These are phyloP conservation scores for Verticillium longisporum DNA, from an alignment of 2,329 filamentous ascomycete species.

Conservation along the genomic window DNA sequence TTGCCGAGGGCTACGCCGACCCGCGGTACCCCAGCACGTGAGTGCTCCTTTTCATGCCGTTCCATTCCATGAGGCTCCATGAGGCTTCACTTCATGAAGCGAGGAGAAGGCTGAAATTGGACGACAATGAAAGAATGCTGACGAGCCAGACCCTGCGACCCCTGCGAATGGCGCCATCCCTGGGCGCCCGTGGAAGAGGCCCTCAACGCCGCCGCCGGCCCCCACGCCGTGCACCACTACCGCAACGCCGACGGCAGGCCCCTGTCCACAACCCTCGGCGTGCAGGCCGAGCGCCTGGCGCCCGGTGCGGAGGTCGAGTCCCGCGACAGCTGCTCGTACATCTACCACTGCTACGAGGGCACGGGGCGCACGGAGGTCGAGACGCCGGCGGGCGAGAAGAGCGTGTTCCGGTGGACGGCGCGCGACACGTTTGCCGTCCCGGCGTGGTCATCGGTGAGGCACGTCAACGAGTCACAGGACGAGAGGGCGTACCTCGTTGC, in stretches of 20 bases:
- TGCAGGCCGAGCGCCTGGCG: conserved; percentile 39
- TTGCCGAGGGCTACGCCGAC: conserved; percentile 42
- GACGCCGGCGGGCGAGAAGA: conserved; percentile 18
- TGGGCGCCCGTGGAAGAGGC: conserved; percentile 33
- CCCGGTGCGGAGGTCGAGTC: conserved; percentile 24
- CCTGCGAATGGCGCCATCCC: conserved; percentile 31
- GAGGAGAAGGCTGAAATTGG: too few species aligned
- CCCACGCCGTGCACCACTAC: conserved; percentile 28
- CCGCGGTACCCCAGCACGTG: conserved; percentile 40
- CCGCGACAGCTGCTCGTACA: conserved; percentile 40
- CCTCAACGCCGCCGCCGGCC: conserved; percentile 24
- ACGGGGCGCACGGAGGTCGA: conserved; percentile 33
- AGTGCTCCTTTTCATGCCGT: conserved; percentile 6
- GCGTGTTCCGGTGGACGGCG: conserved; percentile 33
- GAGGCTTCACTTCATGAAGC: too few species aligned
- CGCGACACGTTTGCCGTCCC: conserved; percentile 49
- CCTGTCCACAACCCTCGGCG: conserved; percentile 37
- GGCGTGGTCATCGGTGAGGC: conserved; percentile 41
- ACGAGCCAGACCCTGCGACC: conserved; percentile 21
- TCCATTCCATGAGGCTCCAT: too few species aligned
- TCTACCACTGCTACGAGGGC: conserved; percentile 47
- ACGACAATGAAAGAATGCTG: too few species aligned
- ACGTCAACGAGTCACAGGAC: conserved; percentile 25
- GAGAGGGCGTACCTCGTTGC: conserved; percentile 25
- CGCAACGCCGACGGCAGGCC: conserved; percentile 18